Evolutionary conservation across 2,329 filamentous ascomycete species (phyloP).

Genomic region (Balansia obtecta): DNA sequence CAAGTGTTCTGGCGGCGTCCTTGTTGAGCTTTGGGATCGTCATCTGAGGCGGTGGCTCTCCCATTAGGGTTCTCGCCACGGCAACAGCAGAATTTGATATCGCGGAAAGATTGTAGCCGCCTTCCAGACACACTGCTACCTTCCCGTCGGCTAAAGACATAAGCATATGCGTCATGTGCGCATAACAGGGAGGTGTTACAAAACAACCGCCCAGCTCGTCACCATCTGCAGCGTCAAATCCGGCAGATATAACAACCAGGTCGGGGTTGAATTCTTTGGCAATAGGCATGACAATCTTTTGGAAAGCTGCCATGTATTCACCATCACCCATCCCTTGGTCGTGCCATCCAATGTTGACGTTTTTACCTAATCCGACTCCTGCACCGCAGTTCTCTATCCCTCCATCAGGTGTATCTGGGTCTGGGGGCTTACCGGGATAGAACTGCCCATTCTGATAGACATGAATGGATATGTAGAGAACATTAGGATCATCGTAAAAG

Average conservation of each 20-base stretch:
- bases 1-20: slow-evolving; percentile 42
- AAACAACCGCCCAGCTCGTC: slow-evolving; percentile 89
- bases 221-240: slow-evolving; percentile 89
- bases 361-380: slow-evolving; percentile 43
- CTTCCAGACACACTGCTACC: slow-evolving; percentile 85
- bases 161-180: slow-evolving; percentile 98
- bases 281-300: slow-evolving; percentile 92
- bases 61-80: slow-evolving; percentile 88
- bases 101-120: slow-evolving; percentile 85
- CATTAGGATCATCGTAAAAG: slow-evolving; percentile 88
- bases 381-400: slow-evolving; percentile 47
- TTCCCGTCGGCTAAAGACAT: slow-evolving; percentile 89
- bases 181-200: slow-evolving; percentile 82
- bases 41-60: slow-evolving; percentile 66
- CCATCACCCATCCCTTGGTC: slow-evolving; percentile 81
- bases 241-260: slow-evolving; percentile 86
- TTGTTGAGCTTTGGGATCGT: slow-evolving; percentile 42
- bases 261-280: slow-evolving; percentile 89
- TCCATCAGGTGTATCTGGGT: slow-evolving; percentile 45
- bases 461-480: slow-evolving; percentile 91
- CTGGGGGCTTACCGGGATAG: slow-evolving; percentile 60
- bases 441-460: slow-evolving; percentile 76
- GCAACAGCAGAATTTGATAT: slow-evolving; percentile 89
- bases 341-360: slow-evolving; percentile 56
- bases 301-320: slow-evolving; percentile 93